Base-by-base conservation (phyloP, 805 yeast species). In the Sungouiozyma intestinalis region DNA sequence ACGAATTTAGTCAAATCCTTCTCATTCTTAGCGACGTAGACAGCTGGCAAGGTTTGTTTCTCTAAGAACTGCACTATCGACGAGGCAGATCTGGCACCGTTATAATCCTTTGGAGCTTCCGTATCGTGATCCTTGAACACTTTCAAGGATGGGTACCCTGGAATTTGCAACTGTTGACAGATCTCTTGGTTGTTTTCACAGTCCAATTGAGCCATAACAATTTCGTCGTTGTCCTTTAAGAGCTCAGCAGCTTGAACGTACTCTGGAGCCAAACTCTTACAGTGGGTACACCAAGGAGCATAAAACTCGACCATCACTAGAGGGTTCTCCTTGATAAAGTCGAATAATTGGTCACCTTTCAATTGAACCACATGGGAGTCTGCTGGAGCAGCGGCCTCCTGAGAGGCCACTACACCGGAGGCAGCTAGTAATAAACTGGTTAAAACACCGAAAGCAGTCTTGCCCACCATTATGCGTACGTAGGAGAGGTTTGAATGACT, bases 281-380 rank as follows among this genome's bases (percentile, higher is more conserved):
- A 88, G 68, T 88, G 92, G 15, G 96, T 96, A 72, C 97, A 88
- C 97, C 97, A 90, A 61, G 97, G 94, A 15, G 95, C 95, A 62
- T 81, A 85, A 66, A 85, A 85, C 65, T 85, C 94, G 16, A 90
- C 82, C 48, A 85, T 67, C 17, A 85, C 94, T 51, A 88, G 71
- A 31, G 86, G 83, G 68, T 88, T 82, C 43, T 72, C 76, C 39
- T 67, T 64, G 49, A 90, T 65, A 63, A 84, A 85, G 14, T 70
- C 62, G 44, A 74, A 73, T 61, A 85, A 90, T 45, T 73, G 73
- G 33, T 72, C 78, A 16, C 79, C 66, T 33, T 83, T 75, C 49
- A 90, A 74, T 61, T 83, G 78, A 51, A 85, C 85, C 38, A 90
- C 97, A 29, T 88, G 92, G 36, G 95, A 82, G 58, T 83, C 85